Percentiles rank a stretch among this genome's conserved stretches.
Evolutionary conservation across 495 filamentous ascomycete genomes (phyloP).

Genomic region (Aspergillus conjunctus): DNA sequence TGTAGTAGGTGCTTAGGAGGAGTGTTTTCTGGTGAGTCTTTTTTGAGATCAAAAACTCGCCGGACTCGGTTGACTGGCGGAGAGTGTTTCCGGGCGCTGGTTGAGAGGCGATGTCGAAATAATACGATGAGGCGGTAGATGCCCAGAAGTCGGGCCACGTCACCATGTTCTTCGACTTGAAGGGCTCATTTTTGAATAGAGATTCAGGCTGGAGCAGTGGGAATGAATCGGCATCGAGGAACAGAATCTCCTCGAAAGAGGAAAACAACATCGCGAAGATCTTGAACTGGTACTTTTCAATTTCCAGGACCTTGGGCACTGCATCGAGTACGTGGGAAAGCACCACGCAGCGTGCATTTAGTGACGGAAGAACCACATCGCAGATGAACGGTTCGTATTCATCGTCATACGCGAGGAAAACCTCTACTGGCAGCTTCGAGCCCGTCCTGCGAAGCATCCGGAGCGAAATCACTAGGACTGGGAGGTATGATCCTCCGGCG

Average conservation of each 20-base stretch:
- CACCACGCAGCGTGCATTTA: conserved; percentile 53
- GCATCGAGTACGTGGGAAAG: conserved; percentile 40
- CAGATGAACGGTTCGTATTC: conserved; percentile 55
- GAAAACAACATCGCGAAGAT: conserved; percentile 56
- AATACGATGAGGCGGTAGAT: conserved; percentile 46
- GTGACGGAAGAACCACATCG: conserved; percentile 44
- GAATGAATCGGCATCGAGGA: conserved; percentile 56
- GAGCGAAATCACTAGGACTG: conserved; percentile 48
- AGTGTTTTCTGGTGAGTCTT: conserved; percentile 49
- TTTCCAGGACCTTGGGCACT: conserved; percentile 26
- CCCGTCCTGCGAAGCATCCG: conserved; percentile 56
- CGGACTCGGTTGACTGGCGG: conserved; percentile 52
- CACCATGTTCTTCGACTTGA: conserved; percentile 47
- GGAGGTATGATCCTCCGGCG: conserved; percentile 41
- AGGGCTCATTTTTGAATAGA: conserved; percentile 50
- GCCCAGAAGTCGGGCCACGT: conserved; percentile 62
- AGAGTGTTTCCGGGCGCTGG: conserved; percentile 27
- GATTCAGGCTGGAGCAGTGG: conserved; percentile 48
- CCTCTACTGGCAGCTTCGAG: conserved; percentile 55
- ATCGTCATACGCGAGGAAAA: conserved; percentile 48
- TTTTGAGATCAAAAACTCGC: conserved; percentile 55
- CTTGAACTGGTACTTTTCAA: conserved; percentile 56
- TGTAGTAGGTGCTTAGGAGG: conserved; percentile 60
- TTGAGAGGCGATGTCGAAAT: conserved; percentile 51
- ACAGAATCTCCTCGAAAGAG: conserved; percentile 56